Conservation (phyloP, 164 flowering plant genomes). For the Tetracentron sinense region DNA sequence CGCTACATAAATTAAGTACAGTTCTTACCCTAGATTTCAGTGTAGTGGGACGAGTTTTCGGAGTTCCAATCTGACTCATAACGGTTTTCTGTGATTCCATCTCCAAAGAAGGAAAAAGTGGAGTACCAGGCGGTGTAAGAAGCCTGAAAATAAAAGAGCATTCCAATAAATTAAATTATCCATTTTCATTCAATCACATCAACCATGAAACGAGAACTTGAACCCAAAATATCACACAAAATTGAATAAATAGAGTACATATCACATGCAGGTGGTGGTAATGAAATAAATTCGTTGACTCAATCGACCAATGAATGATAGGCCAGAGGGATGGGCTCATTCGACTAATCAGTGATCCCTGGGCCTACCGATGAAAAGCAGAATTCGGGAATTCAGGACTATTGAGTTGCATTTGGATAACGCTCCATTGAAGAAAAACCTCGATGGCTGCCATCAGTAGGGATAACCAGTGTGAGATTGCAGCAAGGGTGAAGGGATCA, state of each 20-base stretch:
- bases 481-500: no score
- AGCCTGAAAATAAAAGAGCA: conserved; percentile 58
- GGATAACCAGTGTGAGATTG: no score
- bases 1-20: neutral
- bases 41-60: conserved; percentile 53
- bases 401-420: no score
- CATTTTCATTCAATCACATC: neutral
- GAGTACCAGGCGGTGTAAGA: conserved; percentile 87
- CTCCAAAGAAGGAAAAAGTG: conserved; percentile 79
- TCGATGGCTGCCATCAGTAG: no score
- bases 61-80: conserved; percentile 44
- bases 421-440: no score
- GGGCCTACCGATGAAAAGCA: no score
- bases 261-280: no score
- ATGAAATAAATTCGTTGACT: neutral
- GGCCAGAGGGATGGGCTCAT: no score
- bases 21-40: conserved; percentile 61
- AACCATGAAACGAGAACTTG: neutral
- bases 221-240: neutral
- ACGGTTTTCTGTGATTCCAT: conserved; percentile 54
- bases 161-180: neutral
- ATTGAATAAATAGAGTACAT: neutral
- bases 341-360: no score
- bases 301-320: neutral
- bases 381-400: no score